These are phyloP conservation scores for Petunia axillaris DNA, from an alignment of 257 asterid species.

Conservation along the genomic window DNA sequence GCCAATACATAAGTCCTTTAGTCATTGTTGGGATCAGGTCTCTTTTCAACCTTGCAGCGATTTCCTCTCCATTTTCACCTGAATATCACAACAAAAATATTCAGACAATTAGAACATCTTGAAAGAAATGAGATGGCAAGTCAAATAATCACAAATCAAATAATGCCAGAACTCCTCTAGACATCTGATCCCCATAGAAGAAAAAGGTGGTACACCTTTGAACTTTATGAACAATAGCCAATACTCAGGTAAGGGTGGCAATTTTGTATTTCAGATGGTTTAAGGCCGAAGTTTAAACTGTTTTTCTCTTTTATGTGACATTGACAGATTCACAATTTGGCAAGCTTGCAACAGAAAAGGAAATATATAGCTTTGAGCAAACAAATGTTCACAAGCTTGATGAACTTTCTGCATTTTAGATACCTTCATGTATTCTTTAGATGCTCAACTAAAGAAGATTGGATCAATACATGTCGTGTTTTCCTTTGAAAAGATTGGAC, in stretches of 20 bases:
- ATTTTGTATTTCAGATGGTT: neutral
- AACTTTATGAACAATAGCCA: neutral
- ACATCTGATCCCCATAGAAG: too few relatives aligned
- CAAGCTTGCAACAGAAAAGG: too few relatives aligned
- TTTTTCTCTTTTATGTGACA: neutral
- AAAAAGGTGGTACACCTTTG: neutral
- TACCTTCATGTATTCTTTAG: neutral
- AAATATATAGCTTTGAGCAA: neutral
- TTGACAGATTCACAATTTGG: too few relatives aligned
- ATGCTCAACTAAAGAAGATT: neutral
- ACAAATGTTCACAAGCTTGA: neutral
- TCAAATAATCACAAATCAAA: neutral
- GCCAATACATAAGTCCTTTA: conserved; percentile 84
- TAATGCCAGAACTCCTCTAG: neutral
- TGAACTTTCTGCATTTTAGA: neutral
- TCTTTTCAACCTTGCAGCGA: conserved; percentile 73
- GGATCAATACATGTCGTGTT: too few relatives aligned
- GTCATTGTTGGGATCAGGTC: conserved; percentile 79
- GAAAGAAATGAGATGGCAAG: neutral
- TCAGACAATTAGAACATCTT: conserved; percentile 3
- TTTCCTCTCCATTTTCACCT: conserved; percentile 71
- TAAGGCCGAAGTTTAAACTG: neutral
- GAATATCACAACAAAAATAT: conserved; percentile 25
- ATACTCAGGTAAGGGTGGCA: neutral
- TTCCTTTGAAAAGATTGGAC: neutral